These are phyloP conservation scores for Plasmodium adleri DNA, from an alignment of 169 alveolate species.

Conservation along the genomic window DNA sequence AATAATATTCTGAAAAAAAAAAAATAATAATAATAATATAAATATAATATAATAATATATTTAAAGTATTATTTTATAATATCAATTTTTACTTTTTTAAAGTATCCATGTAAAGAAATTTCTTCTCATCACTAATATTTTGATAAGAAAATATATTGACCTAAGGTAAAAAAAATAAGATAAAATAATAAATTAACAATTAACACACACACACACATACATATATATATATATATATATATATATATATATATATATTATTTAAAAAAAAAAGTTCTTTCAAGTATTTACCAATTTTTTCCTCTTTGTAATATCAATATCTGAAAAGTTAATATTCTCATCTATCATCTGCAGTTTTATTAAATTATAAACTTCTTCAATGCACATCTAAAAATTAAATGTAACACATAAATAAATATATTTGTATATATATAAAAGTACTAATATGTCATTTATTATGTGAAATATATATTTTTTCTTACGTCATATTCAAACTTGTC, in stretches of 20 bases:
- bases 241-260: constrained; percentile 6
- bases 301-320: constrained; percentile 63
- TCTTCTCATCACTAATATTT: constrained; percentile 70
- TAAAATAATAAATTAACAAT: neutral
- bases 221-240: neutral
- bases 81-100: constrained; percentile 30
- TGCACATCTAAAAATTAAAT: constrained; percentile 27
- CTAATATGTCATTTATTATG: neutral
- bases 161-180: constrained; percentile 4
- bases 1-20: neutral
- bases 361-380: constrained; percentile 50
- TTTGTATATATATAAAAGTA: neutral
- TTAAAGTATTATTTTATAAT: too few relatives aligned
- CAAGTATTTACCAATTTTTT: constrained; percentile 33
- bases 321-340: constrained; percentile 34
- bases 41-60: neutral
- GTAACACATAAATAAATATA: neutral
- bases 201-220: neutral
- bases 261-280: neutral
- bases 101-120: constrained; percentile 50
- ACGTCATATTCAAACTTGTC: constrained; percentile 73
- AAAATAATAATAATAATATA: neutral
- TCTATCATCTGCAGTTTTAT: constrained; percentile 65
- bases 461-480: neutral
- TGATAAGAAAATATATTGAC: constrained; percentile 65